Base-by-base conservation (phyloP, 495 filamentous ascomycete species). In the Penicillium fimorum region DNA sequence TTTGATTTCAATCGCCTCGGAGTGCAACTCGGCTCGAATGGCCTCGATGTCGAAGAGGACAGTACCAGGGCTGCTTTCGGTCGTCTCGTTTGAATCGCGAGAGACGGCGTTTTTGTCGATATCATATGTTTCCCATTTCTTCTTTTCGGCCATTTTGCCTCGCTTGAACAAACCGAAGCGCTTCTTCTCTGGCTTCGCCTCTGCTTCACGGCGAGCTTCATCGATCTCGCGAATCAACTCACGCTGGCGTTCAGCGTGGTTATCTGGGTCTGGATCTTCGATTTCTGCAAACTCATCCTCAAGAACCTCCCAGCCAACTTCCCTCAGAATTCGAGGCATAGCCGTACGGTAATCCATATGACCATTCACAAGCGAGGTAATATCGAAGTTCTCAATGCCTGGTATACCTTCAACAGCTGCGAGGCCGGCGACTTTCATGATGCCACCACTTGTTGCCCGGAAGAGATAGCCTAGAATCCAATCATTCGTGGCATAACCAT, bases 381-480 rank as follows among this genome's bases (percentile, higher is more conserved):
- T 85, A 66, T 99, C 86, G 20, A 93, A 78, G 60, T 97, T 97
- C 71, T 99, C 94, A 22, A 99, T 70, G 8, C 89, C 89, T 0
- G 85, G 85, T 43, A 97, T 79, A 2, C 78, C 82, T 37, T 92
- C 85, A 24, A 99, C 79, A 8, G 87, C 79, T 4, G 85, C 91
- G 6, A 99, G 83, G n/a, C 94, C 94, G 5, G 92, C 92, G 0
- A 99, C 85, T 17, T 88, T 87, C 72, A 89, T 86, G 66, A 99
- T 92, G 47, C 94, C 95, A 52, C 94, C 94, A 60, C 85, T 87
- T 17, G 94, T 99, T 7, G 96, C 84, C 10, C 94, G 90, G 79
- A 99, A 99, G 6, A 99, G 82, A 64, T 99, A 99, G 5, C 94
- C 92, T 30, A 99, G 71, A 65, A 99, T 97, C 94, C 95, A 99